These are phyloP conservation scores for Dioscorea dumetorum DNA, from an alignment of 106 monocot genomes.

Conservation along the genomic window DNA sequence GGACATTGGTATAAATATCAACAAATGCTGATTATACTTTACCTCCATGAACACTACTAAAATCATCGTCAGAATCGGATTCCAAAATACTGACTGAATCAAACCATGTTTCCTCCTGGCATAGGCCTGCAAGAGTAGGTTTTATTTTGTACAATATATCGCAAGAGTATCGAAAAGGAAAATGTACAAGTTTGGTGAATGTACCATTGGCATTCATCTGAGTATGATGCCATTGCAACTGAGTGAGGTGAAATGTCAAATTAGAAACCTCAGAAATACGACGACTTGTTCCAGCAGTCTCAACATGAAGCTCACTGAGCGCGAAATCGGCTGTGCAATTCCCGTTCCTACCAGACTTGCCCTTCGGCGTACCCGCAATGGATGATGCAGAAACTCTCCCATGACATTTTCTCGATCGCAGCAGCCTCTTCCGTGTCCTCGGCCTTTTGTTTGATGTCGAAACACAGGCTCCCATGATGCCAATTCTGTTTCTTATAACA, in stretches of 20 bases:
- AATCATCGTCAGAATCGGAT: conserved; percentile 78
- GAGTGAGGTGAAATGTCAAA: conserved; percentile 55
- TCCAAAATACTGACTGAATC: conserved; percentile 71
- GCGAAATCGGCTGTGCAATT: conserved; percentile 19
- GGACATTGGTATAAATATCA: neutral
- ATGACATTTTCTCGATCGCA: conserved; percentile 18
- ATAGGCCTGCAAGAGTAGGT: conserved; percentile 30
- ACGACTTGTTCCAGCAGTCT: conserved; percentile 23
- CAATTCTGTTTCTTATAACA: too few species aligned
- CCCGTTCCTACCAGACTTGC: conserved; percentile 1
- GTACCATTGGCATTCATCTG: conserved; percentile 48
- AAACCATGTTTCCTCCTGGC: conserved; percentile 74
- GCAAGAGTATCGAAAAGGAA: neutral
- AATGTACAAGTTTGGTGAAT: neutral
- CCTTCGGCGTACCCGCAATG: conserved; percentile 13
- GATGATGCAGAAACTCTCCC: conserved; percentile 19
- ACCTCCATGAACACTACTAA: conserved; percentile 76
- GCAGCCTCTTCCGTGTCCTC: conserved; percentile 9
- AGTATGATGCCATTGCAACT: conserved; percentile 62
- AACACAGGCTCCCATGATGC: conserved; percentile 28
- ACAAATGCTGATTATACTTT: neutral
- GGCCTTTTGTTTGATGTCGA: conserved; percentile 19
- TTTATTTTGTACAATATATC: too few species aligned
- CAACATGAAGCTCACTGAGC: conserved; percentile 27
- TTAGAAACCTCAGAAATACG: conserved; percentile 44